Percentiles rank a stretch among this genome's conserved stretches.
Conservation (phyloP, 352 stramenopile species). For the Phytophthora meadii region DNA sequence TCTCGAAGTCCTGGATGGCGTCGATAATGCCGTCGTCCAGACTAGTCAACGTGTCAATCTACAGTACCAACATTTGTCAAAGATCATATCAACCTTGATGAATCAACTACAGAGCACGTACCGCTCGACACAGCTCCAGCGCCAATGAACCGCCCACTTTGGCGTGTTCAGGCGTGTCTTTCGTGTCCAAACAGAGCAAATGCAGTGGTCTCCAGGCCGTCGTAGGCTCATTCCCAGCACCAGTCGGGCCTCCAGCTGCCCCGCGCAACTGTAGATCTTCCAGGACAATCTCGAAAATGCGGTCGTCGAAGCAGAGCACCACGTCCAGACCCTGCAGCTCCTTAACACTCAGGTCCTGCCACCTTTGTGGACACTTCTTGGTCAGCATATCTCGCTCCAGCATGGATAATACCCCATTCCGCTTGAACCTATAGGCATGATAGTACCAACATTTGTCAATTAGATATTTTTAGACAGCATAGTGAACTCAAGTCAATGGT, state of each 20-base stretch:
- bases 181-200: constrained; percentile 89
- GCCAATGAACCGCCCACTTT: constrained; percentile 84
- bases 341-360: constrained; percentile 79
- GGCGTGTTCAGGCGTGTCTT: constrained; percentile 87
- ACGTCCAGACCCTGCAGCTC: constrained; percentile 85
- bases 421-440: constrained; percentile 58
- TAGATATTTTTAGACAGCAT: background rate
- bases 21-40: constrained; percentile 59
- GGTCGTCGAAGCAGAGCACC: constrained; percentile 91
- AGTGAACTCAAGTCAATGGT: constrained; percentile 6
- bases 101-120: constrained; percentile 20
- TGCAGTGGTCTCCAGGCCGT: constrained; percentile 73
- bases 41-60: constrained; percentile 64
- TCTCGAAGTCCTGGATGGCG: constrained; percentile 68
- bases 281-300: constrained; percentile 89
- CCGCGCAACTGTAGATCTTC: constrained; percentile 78
- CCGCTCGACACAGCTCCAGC: constrained; percentile 77
- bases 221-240: constrained; percentile 42
- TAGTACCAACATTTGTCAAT: constrained; percentile 15
- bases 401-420: constrained; percentile 88
- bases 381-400: constrained; percentile 89
- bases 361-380: constrained; percentile 86
- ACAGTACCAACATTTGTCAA: constrained; percentile 9
- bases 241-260: constrained; percentile 27
- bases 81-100: background rate